Base-by-base conservation (phyloP, 345 rosid species). In the Angophora floribunda region DNA sequence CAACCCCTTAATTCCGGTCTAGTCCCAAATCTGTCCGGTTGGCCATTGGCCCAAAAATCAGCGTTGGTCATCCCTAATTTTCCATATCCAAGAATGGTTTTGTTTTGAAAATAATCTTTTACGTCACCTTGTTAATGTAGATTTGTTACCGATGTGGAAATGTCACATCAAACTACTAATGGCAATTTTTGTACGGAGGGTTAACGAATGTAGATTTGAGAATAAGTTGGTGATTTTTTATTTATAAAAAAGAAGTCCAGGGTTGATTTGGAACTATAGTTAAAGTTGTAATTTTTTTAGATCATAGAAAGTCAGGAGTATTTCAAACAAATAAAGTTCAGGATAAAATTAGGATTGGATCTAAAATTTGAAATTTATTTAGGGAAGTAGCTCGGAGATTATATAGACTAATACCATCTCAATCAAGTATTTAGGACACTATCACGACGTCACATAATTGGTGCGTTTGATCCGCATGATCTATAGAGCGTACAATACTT, bases 131-230 rank as follows among this genome's bases (percentile, higher is more conserved):
- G 5, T 7, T 70, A 4, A 19, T 1, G 4, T 70, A 5, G 12
- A 32, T 32, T 67, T 32, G 22, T 32, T 32, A 32, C 6, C 6
- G 9, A 67, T 4, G 4, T 32, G 45, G 5, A 32, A 67, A 16
- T 67, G 9, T 0, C 79, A 32, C 0, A 6, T 67, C 0, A 70
- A 70, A 70, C 1, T 16, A 32, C 1, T 16, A 70, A 70, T 70
- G 4, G 24, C 7, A 8, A 70, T 70, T 32, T 32, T 70, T 4
- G 24, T 7, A 32, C 4, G 1, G 10, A 70, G 44, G 8, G 3
- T 16, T 32, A 70, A 67, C 11, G 0, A 36, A 1, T 4, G 45
- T 1, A 67, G 8, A 32, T 67, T 30, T 67, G 22, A 67, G 3
- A 32, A 3, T 16, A 67, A 70, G 79, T 30, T 67, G 3, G 9